These are phyloP conservation scores for Lumnitzera racemosa DNA, from an alignment of 345 rosid genomes.

Conservation along the genomic window DNA sequence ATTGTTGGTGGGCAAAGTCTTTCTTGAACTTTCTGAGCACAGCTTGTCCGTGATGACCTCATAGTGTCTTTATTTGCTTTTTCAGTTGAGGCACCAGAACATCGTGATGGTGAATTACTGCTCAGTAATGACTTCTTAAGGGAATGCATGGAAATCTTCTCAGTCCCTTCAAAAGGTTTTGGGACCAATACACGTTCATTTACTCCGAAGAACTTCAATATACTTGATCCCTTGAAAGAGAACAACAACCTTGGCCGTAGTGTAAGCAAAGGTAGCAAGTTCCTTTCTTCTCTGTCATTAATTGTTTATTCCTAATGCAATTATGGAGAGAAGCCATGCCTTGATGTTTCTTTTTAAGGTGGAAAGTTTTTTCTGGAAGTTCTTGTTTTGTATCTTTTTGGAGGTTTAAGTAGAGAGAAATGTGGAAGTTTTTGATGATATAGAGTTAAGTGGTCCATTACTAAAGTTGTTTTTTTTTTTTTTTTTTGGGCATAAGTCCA, in stretches of 20 bases:
- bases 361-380: no score
- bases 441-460: no score
- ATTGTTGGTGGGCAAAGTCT: constrained; percentile 46
- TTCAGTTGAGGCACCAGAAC: constrained; percentile 52
- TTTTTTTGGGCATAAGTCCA: no score
- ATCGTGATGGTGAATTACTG: constrained; percentile 47
- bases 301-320: no score
- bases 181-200: constrained; percentile 53
- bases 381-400: no score
- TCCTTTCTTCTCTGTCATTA: not conserved
- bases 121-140: constrained; percentile 59
- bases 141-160: constrained; percentile 48
- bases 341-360: no score
- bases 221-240: constrained; percentile 77
- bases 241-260: constrained; percentile 95
- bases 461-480: no score
- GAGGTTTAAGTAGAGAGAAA: no score
- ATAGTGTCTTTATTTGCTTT: not conserved
- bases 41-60: not conserved
- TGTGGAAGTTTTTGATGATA: no score
- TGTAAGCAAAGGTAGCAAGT: constrained; percentile 73
- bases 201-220: constrained; percentile 65
- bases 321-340: no score
- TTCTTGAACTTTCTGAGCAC: not conserved
- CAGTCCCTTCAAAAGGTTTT: constrained; percentile 51